Base-by-base conservation (phyloP, 805 yeast species). In the Yarrowia osloensis region DNA sequence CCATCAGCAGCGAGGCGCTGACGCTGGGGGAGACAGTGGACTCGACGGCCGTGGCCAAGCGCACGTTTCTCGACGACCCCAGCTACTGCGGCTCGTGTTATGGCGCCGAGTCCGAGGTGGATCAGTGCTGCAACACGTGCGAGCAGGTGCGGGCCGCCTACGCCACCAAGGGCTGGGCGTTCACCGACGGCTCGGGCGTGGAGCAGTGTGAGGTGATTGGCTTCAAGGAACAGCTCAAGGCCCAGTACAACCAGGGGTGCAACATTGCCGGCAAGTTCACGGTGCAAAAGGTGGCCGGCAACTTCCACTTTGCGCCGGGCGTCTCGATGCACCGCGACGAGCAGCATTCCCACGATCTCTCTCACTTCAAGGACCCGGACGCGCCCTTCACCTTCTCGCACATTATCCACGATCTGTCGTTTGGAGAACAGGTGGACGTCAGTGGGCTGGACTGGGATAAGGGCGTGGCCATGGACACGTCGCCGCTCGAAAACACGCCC, bases 271-370 rank as follows among this genome's bases (percentile, higher is more conserved):
- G 99, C 33, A 81, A 84, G 24, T 88, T 96, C 7, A 80, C 85
- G 71, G 85, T 95, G 74, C 90, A 90, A 77, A 86, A 96, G 78
- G 89, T 95, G 50, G 87, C 89, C 24, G 99, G 99, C 57, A 89
- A 91, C 73, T 79, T 95, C 70, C 98, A 95, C 79, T 92, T 95
- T 82, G 97, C 98, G 0, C 98, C 99, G 4, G 99, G 99, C 46
- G 86, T 89, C 28, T 86, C 96, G 1, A 82, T 81, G 73, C 76
- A 78, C 67, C 77, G 79, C 11, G 86, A 85, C 19, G 82, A 83
- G 62, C 70, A 68, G 59, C 99, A 95, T 76, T 82, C 85, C 68
- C 99, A 95, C 79, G 99, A 95, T 74, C 77, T 89, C 66, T 88
- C 97, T 8, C 81, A 91, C 65, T 95, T 84, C 78, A 79, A 80